Conservation (phyloP, 305 asterid genomes). For the Andrographis paniculata region DNA sequence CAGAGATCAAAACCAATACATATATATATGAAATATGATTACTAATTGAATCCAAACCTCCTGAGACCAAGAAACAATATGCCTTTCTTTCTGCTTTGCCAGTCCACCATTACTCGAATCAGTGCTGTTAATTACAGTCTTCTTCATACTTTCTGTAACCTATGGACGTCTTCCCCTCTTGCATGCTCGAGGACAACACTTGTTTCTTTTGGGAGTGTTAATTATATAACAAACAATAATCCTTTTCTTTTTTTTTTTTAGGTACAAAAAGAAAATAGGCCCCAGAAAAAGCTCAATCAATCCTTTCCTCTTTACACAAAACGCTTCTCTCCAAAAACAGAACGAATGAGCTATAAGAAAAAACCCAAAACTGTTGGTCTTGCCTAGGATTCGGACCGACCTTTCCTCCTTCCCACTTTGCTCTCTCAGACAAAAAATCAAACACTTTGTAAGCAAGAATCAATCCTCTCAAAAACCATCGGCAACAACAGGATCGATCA, state of each 20-base stretch:
- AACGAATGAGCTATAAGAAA: constrained; percentile 17
- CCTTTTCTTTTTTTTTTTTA: too few relatives aligned
- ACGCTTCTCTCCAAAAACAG: constrained; percentile 36
- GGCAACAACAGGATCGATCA: constrained; percentile 7
- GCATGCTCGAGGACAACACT: constrained; percentile 70
- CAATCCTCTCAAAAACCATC: constrained; percentile 18
- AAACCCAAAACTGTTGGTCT: neutral
- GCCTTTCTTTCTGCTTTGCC: constrained; percentile 81
- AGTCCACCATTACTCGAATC: constrained; percentile 35
- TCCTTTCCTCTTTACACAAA: constrained; percentile 44
- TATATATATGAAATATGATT: neutral
- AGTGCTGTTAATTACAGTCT: constrained; percentile 29
- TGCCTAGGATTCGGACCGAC: constrained; percentile 58
- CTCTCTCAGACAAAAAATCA: constrained; percentile 23
- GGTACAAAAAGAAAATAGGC: constrained; percentile 17
- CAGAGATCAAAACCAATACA: constrained; percentile 5
- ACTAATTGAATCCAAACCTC: constrained; percentile 48
- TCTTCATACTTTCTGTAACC: constrained; percentile 64
- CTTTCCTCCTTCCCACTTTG: too few relatives aligned
- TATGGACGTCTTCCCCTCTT: constrained; percentile 39
- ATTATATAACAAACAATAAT: constrained; percentile 30
- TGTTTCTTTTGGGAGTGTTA: constrained; percentile 30
- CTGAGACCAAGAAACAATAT: constrained; percentile 96
- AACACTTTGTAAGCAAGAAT: constrained; percentile 17
- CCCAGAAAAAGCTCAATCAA: constrained; percentile 27